Conservation (phyloP, 495 filamentous ascomycete species). For the Tuber borchii region DNA sequence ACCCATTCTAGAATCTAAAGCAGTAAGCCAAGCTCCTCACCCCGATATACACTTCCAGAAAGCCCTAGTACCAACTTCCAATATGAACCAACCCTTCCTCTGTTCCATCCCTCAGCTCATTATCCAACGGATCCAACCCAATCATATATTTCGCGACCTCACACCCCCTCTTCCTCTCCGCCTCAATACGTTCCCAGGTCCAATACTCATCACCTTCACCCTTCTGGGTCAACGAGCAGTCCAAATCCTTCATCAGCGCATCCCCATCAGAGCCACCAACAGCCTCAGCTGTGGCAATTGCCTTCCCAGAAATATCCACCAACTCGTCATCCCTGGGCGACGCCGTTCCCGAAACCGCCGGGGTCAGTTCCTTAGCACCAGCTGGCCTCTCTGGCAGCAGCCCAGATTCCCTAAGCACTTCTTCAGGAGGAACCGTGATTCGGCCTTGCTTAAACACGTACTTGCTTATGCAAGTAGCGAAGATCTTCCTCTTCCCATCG, state of each 20-base stretch:
- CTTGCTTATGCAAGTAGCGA: slow-evolving; percentile 71
- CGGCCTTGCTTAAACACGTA: slow-evolving; percentile 87
- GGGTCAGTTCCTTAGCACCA: slow-evolving; percentile 33
- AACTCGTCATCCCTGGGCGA: slow-evolving; percentile 43
- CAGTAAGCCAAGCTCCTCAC: neutral
- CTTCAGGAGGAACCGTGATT: slow-evolving; percentile 74
- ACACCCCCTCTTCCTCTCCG: slow-evolving; percentile 53
- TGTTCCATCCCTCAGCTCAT: slow-evolving; percentile 44
- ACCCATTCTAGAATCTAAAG: neutral
- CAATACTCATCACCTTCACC: slow-evolving; percentile 47
- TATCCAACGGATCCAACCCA: slow-evolving; percentile 49
- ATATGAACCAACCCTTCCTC: slow-evolving; percentile 44
- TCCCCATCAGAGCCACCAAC: slow-evolving; percentile 58
- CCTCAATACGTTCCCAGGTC: slow-evolving; percentile 54
- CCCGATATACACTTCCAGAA: neutral
- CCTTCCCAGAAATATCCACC: slow-evolving; percentile 74
- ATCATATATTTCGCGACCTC: slow-evolving; percentile 51
- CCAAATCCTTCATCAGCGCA: slow-evolving; percentile 53
- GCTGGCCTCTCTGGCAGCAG: slow-evolving; percentile 56
- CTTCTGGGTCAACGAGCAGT: slow-evolving; percentile 21
- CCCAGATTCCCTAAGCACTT: slow-evolving; percentile 60
- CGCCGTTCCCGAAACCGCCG: slow-evolving; percentile 28
- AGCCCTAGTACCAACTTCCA: slow-evolving; percentile 29
- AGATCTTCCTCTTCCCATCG: slow-evolving; percentile 51
- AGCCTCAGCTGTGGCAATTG: slow-evolving; percentile 69